Percentiles rank a stretch among this genome's conserved stretches.
These are phyloP conservation scores for Neonectria magnoliae DNA, from an alignment of 2,329 filamentous ascomycete species.

Conservation along the genomic window DNA sequence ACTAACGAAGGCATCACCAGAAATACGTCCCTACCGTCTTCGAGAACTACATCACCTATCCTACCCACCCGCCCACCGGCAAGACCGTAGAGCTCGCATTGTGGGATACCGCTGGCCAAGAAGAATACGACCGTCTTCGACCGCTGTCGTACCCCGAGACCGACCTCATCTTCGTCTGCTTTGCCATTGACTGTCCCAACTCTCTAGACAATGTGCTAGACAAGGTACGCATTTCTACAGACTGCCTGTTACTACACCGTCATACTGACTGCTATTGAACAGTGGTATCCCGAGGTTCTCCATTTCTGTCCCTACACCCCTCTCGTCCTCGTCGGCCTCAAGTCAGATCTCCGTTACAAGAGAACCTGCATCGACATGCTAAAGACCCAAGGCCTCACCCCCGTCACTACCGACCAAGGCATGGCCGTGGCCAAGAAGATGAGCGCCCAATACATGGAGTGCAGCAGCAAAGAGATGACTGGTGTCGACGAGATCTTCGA, in stretches of 20 bases:
- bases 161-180: conserved; percentile 97
- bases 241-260: conserved; percentile 37
- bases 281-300: conserved; percentile 99
- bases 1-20: conserved; percentile 56
- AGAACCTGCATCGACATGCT: conserved; percentile 98
- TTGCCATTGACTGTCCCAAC: conserved; percentile 98
- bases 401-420: conserved; percentile 92
- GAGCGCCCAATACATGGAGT: conserved; percentile 96
- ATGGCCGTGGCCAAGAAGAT: conserved; percentile 90
- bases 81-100: conserved; percentile 97
- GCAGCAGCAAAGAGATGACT: conserved; percentile 96
- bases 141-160: conserved; percentile 98
- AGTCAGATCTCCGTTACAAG: conserved; percentile 95
- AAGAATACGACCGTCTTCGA: conserved; percentile 96
- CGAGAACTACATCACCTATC: conserved; percentile 99
- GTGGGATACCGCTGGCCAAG: conserved; percentile 98
- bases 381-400: conserved; percentile 95
- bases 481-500: conserved; percentile 98
- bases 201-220: conserved; percentile 98
- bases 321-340: conserved; percentile 93
- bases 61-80: conserved; percentile 84
- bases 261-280: conserved; percentile 23
- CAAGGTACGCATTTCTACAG: conserved; percentile 71
- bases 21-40: conserved; percentile 99
- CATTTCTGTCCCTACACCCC: conserved; percentile 99